A percentile compares a stretch with the other conserved stretches of the same genome.
These are phyloP conservation scores for Artemisia annua DNA, from an alignment of 129 eudicot genomes.

Conservation along the genomic window DNA sequence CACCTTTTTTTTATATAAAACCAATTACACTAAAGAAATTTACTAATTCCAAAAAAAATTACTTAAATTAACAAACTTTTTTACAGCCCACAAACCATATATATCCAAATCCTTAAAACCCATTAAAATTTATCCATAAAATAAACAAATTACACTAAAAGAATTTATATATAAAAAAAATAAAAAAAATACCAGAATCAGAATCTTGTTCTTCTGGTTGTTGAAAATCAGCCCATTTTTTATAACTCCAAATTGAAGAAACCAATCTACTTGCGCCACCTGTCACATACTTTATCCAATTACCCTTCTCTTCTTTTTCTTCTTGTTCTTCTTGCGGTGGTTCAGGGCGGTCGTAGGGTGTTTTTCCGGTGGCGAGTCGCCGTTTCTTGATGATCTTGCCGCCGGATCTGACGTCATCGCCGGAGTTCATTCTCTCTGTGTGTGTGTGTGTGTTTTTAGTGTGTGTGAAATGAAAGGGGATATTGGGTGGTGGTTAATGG, in stretches of 20 bases:
- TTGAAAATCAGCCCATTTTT: conserved; percentile 27
- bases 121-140: too few relatives aligned
- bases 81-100: too few relatives aligned
- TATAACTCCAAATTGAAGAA: conserved; percentile 38
- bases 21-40: neutral
- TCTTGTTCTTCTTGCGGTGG: conserved; percentile 7
- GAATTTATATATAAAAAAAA: neutral
- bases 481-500: neutral
- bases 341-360: conserved; percentile 37
- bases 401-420: conserved; percentile 28
- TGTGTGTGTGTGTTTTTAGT: too few relatives aligned
- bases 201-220: conserved; percentile 27
- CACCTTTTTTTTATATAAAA: neutral
- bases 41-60: too few relatives aligned
- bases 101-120: too few relatives aligned
- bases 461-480: neutral
- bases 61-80: too few relatives aligned
- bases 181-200: conserved; percentile 30
- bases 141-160: neutral
- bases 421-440: conserved; percentile 15
- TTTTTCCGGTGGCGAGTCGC: conserved; percentile 22
- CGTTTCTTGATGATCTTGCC: conserved; percentile 29
- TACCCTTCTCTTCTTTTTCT: conserved; percentile 9
- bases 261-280: conserved; percentile 37
- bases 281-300: conserved; percentile 35